Base-by-base conservation (phyloP, 805 yeast species). In the Ogataea paradorogensis region DNA sequence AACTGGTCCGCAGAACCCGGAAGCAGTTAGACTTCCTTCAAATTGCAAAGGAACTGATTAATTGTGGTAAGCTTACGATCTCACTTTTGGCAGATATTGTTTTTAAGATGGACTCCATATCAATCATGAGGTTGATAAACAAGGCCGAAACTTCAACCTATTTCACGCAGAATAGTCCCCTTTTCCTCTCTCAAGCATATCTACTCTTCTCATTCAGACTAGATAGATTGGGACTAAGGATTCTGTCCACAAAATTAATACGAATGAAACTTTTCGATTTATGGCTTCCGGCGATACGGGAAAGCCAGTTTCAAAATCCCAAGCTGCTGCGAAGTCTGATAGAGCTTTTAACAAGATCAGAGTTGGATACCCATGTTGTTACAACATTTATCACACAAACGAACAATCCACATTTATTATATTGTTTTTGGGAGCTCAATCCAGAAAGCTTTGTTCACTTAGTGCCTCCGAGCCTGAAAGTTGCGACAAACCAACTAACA, bases 381-480 rank as follows among this genome's bases (percentile, higher is more conserved):
- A 35, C 38, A 24, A 42, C 46, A 1, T 18, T 39, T 9, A 46
- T 55, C 2, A 14, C 44, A 5, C 42, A 33, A 5, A 33, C 50
- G 3, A 28, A 45, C 2, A 41, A 45, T 30, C 15, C 27, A 0
- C 23, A 25, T 4, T 46, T 61, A n/a, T 46, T 45, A 3, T 60
- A 50, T 34, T 38, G 52, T 5, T 50, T 47, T 30, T 59, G 63
- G 63, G 63, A 60, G 24, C 25, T 28, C 14, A 38, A 49, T 26
- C 55, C 60, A 18, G 20, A 18, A 18, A 18, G 6, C 4, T 18
- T 18, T 18, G 6, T 18, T 18, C 6, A 18, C 6, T 18, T 18
- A 18, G 6, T 5, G 6, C 20, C 20, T 18, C 20, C 20, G 6
- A 18, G 6, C 6, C 6, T 6, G 20, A 18, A 4, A 18, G 20